Percentiles rank a stretch among this genome's conserved stretches.
Evolutionary conservation across 2,329 filamentous ascomycete genomes (phyloP).

Genomic region (Penicillium sp.): DNA sequence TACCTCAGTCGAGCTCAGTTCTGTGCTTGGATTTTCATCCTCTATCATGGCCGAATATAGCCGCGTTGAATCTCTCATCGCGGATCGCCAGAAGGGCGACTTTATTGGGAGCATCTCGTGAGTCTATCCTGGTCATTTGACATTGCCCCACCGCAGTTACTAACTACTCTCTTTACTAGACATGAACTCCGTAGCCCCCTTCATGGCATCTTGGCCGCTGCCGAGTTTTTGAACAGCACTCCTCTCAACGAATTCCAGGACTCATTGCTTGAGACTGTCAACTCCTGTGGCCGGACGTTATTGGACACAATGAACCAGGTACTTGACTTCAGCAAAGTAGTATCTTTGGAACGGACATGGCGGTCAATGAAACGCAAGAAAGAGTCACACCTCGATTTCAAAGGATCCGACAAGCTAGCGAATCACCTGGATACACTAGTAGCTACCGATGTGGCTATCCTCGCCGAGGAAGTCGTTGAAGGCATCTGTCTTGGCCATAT

Average conservation of each 20-base stretch:
- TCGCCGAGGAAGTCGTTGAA: conserved; percentile 56
- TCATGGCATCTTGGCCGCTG: conserved; percentile 44
- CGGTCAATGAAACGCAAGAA: conserved; percentile 33
- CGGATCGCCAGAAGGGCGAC: conserved; percentile 45
- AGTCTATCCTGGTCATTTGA: conserved; percentile 4
- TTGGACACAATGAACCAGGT: conserved; percentile 47
- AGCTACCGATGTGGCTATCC: conserved; percentile 43
- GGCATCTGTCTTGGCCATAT: conserved; percentile 53
- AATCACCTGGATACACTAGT: conserved; percentile 36
- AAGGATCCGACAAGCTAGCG: conserved; percentile 31
- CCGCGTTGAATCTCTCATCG: conserved; percentile 43
- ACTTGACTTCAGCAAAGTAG: conserved; percentile 54
- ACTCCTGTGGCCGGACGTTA: conserved; percentile 43
- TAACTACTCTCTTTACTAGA: conserved; percentile 7
- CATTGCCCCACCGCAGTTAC: background rate
- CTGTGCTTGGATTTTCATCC: conserved; percentile 42
- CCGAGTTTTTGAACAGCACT: conserved; percentile 42
- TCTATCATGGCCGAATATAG: conserved; percentile 46
- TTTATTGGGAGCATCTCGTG: conserved; percentile 46
- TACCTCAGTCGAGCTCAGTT: conserved; percentile 40
- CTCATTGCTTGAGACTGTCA: conserved; percentile 41
- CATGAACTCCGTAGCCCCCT: conserved; percentile 45
- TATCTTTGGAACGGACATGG: conserved; percentile 39
- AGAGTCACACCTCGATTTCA: conserved; percentile 27
- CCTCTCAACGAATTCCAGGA: conserved; percentile 41